phyloP scores from a whole-genome alignment of 192 early-diverging fungal species.

The Podila minutissima region DNA sequence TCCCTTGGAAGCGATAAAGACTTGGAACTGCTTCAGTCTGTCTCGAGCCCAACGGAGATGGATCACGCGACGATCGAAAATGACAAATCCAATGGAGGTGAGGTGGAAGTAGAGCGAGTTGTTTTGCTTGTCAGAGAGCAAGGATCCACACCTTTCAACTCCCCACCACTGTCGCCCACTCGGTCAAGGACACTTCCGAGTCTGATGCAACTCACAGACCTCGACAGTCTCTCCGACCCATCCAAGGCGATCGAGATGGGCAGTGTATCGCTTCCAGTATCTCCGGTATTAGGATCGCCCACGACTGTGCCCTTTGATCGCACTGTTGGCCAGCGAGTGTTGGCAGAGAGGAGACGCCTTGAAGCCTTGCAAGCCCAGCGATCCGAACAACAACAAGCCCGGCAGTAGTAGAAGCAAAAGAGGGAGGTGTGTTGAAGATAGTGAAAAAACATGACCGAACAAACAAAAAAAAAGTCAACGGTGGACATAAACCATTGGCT shows the following conservation, averaged over 20 bases:
- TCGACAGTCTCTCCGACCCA: no score
- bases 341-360: constrained; percentile 11
- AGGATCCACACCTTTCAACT: constrained; percentile 3
- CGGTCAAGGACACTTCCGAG: not conserved
- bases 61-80: not conserved
- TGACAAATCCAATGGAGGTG: not conserved
- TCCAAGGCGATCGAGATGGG: no score
- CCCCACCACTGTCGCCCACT: not conserved
- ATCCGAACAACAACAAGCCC: not conserved
- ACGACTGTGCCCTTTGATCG: not conserved
- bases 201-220: no score
- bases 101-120: constrained; percentile 6
- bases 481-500: no score
- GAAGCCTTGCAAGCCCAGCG: constrained; percentile 1
- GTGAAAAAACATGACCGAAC: not conserved
- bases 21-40: not conserved
- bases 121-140: constrained; percentile 13
- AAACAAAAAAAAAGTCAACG: not conserved
- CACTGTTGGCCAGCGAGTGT: constrained; percentile 11
- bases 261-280: not conserved
- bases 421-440: no score
- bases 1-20: not conserved
- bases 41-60: not conserved
- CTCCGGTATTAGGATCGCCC: not conserved
- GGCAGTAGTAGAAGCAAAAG: not conserved